A percentile compares a stretch with the other conserved stretches of the same genome.
phyloP scores from a whole-genome alignment of 192 early-diverging fungal species.

The Thoreauomyces humboldtii region DNA sequence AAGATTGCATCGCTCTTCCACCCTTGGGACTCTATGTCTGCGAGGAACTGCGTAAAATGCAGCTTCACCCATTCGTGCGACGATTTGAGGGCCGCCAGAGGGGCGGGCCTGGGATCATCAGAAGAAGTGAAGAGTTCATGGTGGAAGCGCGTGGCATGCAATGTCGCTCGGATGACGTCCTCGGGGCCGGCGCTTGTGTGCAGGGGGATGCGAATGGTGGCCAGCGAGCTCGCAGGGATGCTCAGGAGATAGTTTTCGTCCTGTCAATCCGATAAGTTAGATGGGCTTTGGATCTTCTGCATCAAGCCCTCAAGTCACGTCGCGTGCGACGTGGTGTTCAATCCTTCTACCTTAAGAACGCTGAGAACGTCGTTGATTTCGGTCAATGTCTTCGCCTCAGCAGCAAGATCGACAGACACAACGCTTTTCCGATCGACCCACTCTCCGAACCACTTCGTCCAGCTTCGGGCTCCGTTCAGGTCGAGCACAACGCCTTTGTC shows the following conservation, averaged over 20 bases:
- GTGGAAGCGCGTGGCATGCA: slow-evolving; percentile 45
- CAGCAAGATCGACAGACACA: slow-evolving; percentile 46
- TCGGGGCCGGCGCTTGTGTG: slow-evolving; percentile 49
- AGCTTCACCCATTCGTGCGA: slow-evolving; percentile 47
- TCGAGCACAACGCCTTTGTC: slow-evolving; percentile 41
- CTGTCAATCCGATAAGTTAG: slow-evolving; percentile 21
- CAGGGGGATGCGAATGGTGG: slow-evolving; percentile 45
- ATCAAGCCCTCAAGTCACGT: no score
- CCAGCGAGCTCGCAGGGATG: slow-evolving; percentile 25
- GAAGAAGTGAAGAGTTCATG: background rate
- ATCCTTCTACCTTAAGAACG: background rate
- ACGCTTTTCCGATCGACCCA: slow-evolving; percentile 40
- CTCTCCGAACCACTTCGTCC: slow-evolving; percentile 62
- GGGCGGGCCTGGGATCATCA: background rate
- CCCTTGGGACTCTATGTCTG: slow-evolving; percentile 46
- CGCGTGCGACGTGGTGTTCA: no score
- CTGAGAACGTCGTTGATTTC: background rate
- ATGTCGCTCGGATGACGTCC: slow-evolving; percentile 60
- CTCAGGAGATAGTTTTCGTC: slow-evolving; percentile 63
- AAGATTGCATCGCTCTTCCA: slow-evolving; percentile 63
- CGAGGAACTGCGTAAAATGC: slow-evolving; percentile 50
- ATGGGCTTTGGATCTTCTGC: no score
- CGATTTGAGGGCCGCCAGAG: slow-evolving; percentile 24
- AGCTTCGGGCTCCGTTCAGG: slow-evolving; percentile 38
- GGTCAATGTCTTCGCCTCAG: slow-evolving; percentile 18